Evolutionary conservation across 441 rosid genomes (phyloP), one percentile per base, ranked within the genome.

Genomic region (Daphne laureola): DNA sequence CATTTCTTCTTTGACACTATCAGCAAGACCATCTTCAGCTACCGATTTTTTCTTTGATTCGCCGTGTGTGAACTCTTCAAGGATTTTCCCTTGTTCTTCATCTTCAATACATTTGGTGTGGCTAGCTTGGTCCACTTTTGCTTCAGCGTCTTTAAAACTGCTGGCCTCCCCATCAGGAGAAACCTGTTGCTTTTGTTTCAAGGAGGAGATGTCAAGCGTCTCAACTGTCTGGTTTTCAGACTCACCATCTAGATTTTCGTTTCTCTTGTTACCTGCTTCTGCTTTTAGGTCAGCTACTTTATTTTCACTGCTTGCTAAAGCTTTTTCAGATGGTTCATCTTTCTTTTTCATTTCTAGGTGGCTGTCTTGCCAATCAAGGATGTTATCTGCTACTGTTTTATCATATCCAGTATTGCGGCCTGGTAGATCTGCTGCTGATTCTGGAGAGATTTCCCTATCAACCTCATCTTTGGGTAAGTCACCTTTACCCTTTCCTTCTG

Each of bases 161-260:
- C 56, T 45, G 42, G 46, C 49, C 26, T 36, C 44, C 40, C 26
- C 66, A 49, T 65, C 70, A 15, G 60, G 42, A 12, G n/a, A 40
- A 54, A 65, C 46, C 53, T 62, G 73, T 70, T 67, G 64, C 43
- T 51, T 50, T 45, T 44, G 68, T 59, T 44, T 71, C 35, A 27
- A 46, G 47, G 63, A 46, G 47, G 63, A 47, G 38, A 61, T 60
- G 45, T 71, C 79, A 59, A 27, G 49, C 14, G 36, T 9, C 42
- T 17, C 17, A 7, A 27, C 14, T 23, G 51, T 59, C 27, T 70
- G 67, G 27, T 68, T 59, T 35, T 53, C 48, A 31, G 58, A 59
- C 53, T 27, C 66, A 45, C 45, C 27, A 46, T 65, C 62, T 38
- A 14, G 46, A 58, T 62, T 60, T n/a, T 52, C 71, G 46, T 68